Evolutionary conservation across 1,284 basidiomycete species (phyloP), one percentile per base, ranked within the genome.

Genomic region (Leccinum angustisporum): DNA sequence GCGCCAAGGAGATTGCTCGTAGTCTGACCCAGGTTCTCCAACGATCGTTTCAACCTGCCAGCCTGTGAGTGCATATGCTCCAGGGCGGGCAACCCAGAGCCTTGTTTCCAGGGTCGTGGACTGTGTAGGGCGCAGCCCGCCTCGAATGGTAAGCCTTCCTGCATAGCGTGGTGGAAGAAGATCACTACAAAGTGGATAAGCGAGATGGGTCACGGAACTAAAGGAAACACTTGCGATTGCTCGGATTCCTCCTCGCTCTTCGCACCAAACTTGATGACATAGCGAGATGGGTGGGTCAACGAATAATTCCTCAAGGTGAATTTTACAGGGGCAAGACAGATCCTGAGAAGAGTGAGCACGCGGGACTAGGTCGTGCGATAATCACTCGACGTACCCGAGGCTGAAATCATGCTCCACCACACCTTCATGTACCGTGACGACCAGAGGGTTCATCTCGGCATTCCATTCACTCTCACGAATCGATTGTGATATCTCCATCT

Each of bases 381-480:
- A 14, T 40, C 21, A 50, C 7, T 30, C n/a, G 46, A 64, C 65
- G 63, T 65, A 92, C 92, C 88, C 89, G 64, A 75, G 68, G 4
- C 75, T 74, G 67, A 94, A 94, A 72, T 92, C 85, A 67, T 92
- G 88, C 57, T 75, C 69, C 14, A 87, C 66, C 25, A 73, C 68
- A 25, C 72, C 74, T 57, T 79, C 79, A 61, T 79, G 73, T n/a
- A 84, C 66, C 3, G 75, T 71, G 46, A 90, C 76, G 2, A 81
- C 78, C 0, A 91, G 61, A 4, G 95, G 94, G 70, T 94, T 83
- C 85, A 81, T 88, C 77, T 94, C 91, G 34, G 72, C 70, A 64
- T 94, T 94, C 86, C 92, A 91, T 70, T 90, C 86, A 64, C 88
- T 90, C 4, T 79, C 76, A 54, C 84, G 78, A 31, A 97, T 83